A percentile compares a stretch with the other conserved stretches of the same genome.
Conservation (phyloP, 345 rosid species). For the Pistacia vera region DNA sequence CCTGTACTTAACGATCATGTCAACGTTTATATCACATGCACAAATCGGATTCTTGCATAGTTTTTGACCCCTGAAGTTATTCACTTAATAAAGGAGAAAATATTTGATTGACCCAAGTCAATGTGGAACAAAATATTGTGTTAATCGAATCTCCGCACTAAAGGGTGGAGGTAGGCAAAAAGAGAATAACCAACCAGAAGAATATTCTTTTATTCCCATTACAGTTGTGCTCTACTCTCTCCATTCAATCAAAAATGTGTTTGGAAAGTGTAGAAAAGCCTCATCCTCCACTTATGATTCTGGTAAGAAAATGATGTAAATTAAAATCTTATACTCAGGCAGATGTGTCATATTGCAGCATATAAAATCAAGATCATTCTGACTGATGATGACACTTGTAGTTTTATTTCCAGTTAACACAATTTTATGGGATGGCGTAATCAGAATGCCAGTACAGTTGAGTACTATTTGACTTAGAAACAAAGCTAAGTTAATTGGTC, state of each 20-base stretch:
- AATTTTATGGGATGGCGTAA: not conserved
- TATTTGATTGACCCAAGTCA: not conserved
- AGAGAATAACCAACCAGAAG: not conserved
- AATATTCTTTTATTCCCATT: not conserved
- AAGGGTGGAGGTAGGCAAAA: not conserved
- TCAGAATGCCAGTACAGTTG: not conserved
- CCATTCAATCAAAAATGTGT: not conserved
- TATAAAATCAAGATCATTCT: not conserved
- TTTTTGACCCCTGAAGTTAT: not conserved
- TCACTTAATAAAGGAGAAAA: not conserved
- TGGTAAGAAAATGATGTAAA: too few relatives aligned
- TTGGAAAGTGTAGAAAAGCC: not conserved
- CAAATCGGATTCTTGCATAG: not conserved
- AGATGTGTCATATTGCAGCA: not conserved
- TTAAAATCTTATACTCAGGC: not conserved
- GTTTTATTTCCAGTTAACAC: too few relatives aligned
- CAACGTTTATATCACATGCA: not conserved
- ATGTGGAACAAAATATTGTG: not conserved
- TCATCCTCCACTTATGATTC: not conserved
- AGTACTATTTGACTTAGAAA: not conserved
- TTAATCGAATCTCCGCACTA: not conserved
- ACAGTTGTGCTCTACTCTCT: not conserved
- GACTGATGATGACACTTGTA: too few relatives aligned
- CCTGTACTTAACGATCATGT: not conserved
- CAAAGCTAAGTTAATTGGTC: too few relatives aligned